Evolutionary conservation across 2,329 filamentous ascomycete genomes (phyloP), one percentile per base, ranked within the genome.

Genomic region (Arachnopeziza araneosa): DNA sequence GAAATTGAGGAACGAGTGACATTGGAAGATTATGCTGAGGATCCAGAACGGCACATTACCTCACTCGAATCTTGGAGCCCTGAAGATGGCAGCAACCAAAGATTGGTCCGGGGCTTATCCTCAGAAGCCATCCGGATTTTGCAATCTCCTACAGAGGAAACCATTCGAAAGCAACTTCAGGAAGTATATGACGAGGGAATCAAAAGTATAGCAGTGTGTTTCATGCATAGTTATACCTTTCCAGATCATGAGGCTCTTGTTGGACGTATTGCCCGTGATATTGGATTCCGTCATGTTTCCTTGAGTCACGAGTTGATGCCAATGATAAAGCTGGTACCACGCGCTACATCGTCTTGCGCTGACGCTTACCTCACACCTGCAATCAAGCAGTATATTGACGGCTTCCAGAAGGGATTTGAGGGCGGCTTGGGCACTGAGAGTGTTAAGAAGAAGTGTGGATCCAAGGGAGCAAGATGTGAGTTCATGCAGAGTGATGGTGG

Each of bases 201-300:
- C 67, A 82, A 82, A 63, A 96, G 90, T 71, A 87, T 97, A 66
- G 92, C 93, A 2, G 91, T 97, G 1, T 96, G 91, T 68, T 76
- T 97, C 61, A 93, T 96, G 86, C 93, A 97, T 71, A 89, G 89
- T 4, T 97, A 96, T 71, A 96, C 91, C 0, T 97, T 91, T 70
- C 91, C 91, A 0, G 84, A 89, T 55, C 93, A 97, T 68, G 93
- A 97, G 72, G 85, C 87, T 0, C 71, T 91, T 50, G 80, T 96
- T 10, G 91, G 91, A 19, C 83, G 80, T 65, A 77, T 96, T 54
- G 93, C 93, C 0, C 81, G 79, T 60, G 88, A 95, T 19, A 86
- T 96, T 65, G 93, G 93, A 1, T 95, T 96, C 70, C 75, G 83
- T 59, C 91, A 96, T 73, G 86, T 96, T 63, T 93, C 89, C 59